Conservation (phyloP, 1,284 basidiomycete species). For the Cutaneotrichosporon daszewskae region DNA sequence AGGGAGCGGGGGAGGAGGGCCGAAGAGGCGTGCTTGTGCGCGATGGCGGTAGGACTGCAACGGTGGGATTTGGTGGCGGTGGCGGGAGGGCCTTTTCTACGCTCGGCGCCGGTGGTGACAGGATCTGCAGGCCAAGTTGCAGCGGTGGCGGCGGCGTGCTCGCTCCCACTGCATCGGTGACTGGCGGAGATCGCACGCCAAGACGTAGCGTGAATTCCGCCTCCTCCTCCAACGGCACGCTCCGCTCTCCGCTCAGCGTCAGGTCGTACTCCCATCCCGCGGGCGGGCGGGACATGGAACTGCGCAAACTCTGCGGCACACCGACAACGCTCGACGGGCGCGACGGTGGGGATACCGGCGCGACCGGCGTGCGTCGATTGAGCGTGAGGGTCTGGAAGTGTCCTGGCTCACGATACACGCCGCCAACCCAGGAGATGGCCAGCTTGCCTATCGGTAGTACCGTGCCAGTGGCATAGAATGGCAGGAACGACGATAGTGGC, state of each 20-base stretch:
- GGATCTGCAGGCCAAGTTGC: slow-evolving; percentile 30
- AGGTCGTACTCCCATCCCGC: slow-evolving; percentile 37
- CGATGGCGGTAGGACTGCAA: slow-evolving; percentile 23
- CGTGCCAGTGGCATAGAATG: slow-evolving; percentile 58
- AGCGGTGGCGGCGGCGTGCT: slow-evolving; percentile 13
- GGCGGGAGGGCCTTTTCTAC: not conserved
- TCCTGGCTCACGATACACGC: slow-evolving; percentile 62
- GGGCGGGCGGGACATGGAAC: slow-evolving; percentile 3
- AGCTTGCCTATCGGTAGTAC: slow-evolving; percentile 70
- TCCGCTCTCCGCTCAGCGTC: slow-evolving; percentile 13
- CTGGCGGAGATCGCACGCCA: slow-evolving; percentile 18
- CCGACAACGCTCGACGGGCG: slow-evolving; percentile 3
- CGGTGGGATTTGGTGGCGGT: slow-evolving; percentile 1
- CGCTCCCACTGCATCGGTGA: not conserved
- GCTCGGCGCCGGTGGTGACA: slow-evolving; percentile 14
- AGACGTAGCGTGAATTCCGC: slow-evolving; percentile 24
- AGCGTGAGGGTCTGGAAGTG: slow-evolving; percentile 65
- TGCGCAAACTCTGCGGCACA: not conserved
- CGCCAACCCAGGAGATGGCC: slow-evolving; percentile 64
- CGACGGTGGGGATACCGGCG: slow-evolving; percentile 2
- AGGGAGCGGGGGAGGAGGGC: slow-evolving; percentile 10
- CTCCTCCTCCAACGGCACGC: slow-evolving; percentile 21
- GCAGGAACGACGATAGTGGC: slow-evolving; percentile 50
- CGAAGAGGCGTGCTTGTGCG: slow-evolving; percentile 20
- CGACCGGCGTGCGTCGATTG: slow-evolving; percentile 31